Conservation (phyloP, 2,329 filamentous ascomycete species). For the Diaporthe velutina region DNA sequence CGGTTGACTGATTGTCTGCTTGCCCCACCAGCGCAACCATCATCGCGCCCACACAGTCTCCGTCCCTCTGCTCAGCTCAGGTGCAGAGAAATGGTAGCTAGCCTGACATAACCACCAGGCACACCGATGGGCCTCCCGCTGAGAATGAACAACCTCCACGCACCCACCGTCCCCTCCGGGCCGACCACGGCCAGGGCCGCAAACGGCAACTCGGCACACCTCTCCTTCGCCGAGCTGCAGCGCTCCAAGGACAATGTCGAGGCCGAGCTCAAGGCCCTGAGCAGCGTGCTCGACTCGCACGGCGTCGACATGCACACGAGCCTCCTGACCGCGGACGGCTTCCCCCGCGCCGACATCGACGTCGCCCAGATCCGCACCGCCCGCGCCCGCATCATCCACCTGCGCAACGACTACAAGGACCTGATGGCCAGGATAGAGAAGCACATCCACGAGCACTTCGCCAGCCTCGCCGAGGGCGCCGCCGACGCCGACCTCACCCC, state of each 20-base stretch:
- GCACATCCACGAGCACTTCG: constrained; percentile 90
- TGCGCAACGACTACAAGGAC: constrained; percentile 94
- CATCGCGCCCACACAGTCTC: background rate
- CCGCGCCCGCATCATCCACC: constrained; percentile 85
- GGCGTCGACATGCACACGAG: constrained; percentile 92
- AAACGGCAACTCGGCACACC: constrained; percentile 72
- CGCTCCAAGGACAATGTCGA: constrained; percentile 88
- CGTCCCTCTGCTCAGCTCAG: background rate
- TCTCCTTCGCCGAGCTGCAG: constrained; percentile 85
- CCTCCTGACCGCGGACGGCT: constrained; percentile 90
- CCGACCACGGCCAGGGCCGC: constrained; percentile 72
- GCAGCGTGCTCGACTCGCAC: constrained; percentile 91
- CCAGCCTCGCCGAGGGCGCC: constrained; percentile 64
- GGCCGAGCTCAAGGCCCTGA: constrained; percentile 85
- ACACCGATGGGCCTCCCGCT: constrained; percentile 50
- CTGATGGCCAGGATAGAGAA: constrained; percentile 88
- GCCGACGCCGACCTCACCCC: constrained; percentile 57
- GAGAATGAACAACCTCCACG: constrained; percentile 69
- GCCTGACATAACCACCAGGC: constrained; percentile 4
- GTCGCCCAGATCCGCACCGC: constrained; percentile 97
- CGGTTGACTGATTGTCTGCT: constrained; percentile 37
- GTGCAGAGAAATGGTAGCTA: constrained; percentile 34
- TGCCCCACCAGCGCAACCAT: background rate
- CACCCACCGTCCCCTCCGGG: constrained; percentile 77
- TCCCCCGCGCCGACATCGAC: constrained; percentile 92